Evolutionary conservation across 257 asterid genomes (phyloP), one percentile per base, ranked within the genome.

Genomic region (Gentiana macrophylla): DNA sequence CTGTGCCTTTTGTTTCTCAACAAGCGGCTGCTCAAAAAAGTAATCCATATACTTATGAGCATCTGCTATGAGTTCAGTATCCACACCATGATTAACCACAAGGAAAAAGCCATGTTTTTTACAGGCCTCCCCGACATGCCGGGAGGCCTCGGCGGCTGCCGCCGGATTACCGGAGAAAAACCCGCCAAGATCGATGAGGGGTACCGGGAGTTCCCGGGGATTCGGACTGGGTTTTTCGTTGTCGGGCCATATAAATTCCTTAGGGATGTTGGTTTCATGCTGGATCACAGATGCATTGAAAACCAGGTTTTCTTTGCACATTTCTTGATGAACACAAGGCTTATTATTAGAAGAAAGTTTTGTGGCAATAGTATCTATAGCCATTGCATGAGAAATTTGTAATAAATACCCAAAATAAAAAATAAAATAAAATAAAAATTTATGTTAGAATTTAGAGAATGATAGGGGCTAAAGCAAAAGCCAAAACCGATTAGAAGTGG

Each of bases 221-320:
- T 68, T 48, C 8, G 70, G 36, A 35, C 73, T 1, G 5, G 97
- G 95, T 61, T 70, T 84, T 64, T 89, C 97, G 51, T 89, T 75
- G 58, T 89, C 95, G 1, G 97, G 97, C 97, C 97, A 89, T 24
- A 89, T 56, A 73, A 86, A 89, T 60, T 89, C 81, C 3, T 77
- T 56, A 2, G 97, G 95, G 54, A 89, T 80, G 62, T 49, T 56
- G 2, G 73, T 36, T 45, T 84, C 75, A 53, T 71, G 73, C n/a
- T 67, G 71, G 2, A 89, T 53, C 4, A 73, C 41, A 0, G 69
- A 64, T 0, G 94, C 80, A 34, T 89, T 90, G 52, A 89, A 89
- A 34, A 71, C 56, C 4, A 79, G 37, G 0, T 77, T 45, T 13
- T 50, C 55, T 53, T 62, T 15, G 12, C 70, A 61, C 9, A 48